Conservation (phyloP, 371 early-diverging fungal species). For the Funneliformis caledonium region DNA sequence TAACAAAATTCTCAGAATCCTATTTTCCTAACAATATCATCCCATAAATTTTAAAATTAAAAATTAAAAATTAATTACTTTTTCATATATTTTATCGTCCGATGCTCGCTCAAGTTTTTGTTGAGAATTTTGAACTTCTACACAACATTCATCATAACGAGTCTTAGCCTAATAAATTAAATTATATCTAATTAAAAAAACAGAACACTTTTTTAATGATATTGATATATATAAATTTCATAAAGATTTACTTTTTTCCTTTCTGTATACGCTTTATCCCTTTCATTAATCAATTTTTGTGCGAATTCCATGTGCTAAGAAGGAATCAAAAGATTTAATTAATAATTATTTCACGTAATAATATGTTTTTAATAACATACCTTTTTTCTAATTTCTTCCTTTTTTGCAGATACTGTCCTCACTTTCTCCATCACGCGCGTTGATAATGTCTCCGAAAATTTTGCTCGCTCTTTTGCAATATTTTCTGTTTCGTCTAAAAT, state of each 20-base stretch:
- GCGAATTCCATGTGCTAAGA: slow-evolving; percentile 70
- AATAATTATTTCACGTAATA: slow-evolving; percentile 6
- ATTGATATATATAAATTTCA: not conserved
- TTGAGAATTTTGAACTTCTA: slow-evolving; percentile 64
- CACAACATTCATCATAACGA: slow-evolving; percentile 73
- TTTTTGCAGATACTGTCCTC: slow-evolving; percentile 58
- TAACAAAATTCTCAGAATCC: no score
- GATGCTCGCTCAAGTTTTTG: slow-evolving; percentile 55
- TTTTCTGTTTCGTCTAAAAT: slow-evolving; percentile 64
- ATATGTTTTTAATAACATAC: slow-evolving; percentile 46
- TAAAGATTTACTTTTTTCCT: slow-evolving; percentile 64
- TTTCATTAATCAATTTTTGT: slow-evolving; percentile 64
- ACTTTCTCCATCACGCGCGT: slow-evolving; percentile 59
- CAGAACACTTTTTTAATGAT: not conserved
- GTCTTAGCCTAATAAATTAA: slow-evolving; percentile 51
- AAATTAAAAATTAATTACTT: slow-evolving; percentile 42
- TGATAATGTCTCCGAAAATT: slow-evolving; percentile 63
- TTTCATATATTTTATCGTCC: slow-evolving; percentile 62
- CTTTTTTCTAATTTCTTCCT: slow-evolving; percentile 80
- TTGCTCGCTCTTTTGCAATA: slow-evolving; percentile 60
- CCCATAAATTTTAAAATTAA: not conserved
- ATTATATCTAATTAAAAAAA: not conserved
- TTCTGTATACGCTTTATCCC: slow-evolving; percentile 68
- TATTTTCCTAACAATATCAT: not conserved
- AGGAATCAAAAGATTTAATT: not conserved